A percentile compares a stretch with the other conserved stretches of the same genome.
These are phyloP conservation scores for Phytophthora litchii DNA, from an alignment of 352 stramenopile species.

Conservation along the genomic window DNA sequence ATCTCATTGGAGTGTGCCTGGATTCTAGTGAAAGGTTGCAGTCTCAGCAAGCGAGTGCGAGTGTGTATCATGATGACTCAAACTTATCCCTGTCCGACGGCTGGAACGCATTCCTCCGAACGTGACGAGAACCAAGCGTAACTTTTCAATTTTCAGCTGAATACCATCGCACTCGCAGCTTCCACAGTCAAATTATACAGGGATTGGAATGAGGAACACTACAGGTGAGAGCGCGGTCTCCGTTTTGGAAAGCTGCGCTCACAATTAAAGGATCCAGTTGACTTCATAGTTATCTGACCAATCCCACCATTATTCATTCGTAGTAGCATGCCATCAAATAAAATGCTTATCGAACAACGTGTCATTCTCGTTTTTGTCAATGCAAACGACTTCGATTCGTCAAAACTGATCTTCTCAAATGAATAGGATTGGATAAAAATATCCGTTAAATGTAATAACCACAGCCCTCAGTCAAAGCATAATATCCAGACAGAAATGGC, in stretches of 20 bases:
- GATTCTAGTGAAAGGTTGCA: slow-evolving; percentile 27
- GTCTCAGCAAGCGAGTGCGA: slow-evolving; percentile 10
- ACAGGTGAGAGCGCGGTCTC: slow-evolving; percentile 72
- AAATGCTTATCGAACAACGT: no score
- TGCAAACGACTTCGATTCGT: slow-evolving; percentile 6
- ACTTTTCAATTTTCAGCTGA: slow-evolving; percentile 86
- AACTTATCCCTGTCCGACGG: slow-evolving; percentile 91
- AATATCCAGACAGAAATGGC: slow-evolving; percentile 43
- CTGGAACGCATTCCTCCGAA: slow-evolving; percentile 81
- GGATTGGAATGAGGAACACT: slow-evolving; percentile 80
- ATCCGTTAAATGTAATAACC: slow-evolving; percentile 1
- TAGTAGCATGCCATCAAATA: neutral
- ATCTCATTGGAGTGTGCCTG: slow-evolving; percentile 19
- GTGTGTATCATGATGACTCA: slow-evolving; percentile 81
- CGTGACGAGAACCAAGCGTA: slow-evolving; percentile 90
- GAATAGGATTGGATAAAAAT: slow-evolving; percentile 5
- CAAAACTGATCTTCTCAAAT: slow-evolving; percentile 2
- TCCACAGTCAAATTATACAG: neutral
- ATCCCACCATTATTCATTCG: slow-evolving; percentile 8
- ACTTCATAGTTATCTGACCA: slow-evolving; percentile 92
- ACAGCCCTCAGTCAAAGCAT: slow-evolving; percentile 11
- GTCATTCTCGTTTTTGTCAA: no score
- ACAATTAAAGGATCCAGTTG: slow-evolving; percentile 86
- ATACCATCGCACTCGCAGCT: slow-evolving; percentile 45
- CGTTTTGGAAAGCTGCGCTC: slow-evolving; percentile 76